Base-by-base conservation (phyloP, 371 early-diverging fungal genomes). In the Chytridium lagenaria region DNA sequence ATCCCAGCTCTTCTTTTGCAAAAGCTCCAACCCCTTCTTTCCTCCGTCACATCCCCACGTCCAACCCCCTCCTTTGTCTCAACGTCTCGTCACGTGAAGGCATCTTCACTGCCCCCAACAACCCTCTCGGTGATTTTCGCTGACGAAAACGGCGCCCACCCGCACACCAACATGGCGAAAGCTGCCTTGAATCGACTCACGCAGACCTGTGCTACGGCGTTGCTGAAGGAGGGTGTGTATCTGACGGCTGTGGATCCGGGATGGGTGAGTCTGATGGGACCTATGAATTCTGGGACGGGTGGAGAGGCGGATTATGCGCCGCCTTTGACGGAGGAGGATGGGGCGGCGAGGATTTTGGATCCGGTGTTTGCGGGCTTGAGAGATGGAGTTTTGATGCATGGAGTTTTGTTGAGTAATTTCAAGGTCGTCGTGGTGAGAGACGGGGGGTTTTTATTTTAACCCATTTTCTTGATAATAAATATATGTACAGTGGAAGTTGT, bases 91-190 rank as follows among this genome's bases (percentile, higher is more conserved):
- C n/a, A n/a, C n/a, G n/a, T n/a, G n/a, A n/a, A n/a, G n/a, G n/a
- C n/a, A n/a, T n/a, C 44, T 44, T 44, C 44, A 44, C 44, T 19
- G 19, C 7, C 44, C 44, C 44, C 44, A 19, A 44, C 7, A 44
- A 12, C 19, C 19, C 12, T 44, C 12, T 44, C 12, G 12, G 12
- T 12, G 44, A 19, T 44, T 19, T 44, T 19, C 7, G 44, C 44
- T 19, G 44, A 12, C n/a, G n/a, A n/a, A n/a, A n/a, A n/a, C n/a
- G n/a, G 12, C 26, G 22, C 38, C 19, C 76, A 76, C 49, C 75
- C 74, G 15, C 76, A 76, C 34, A 76, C 76, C 28, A 76, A 76
- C 44, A 71, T 76, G 65, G 71, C 72, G 1, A 76, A 76, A 61
- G 73, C 73, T 16, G 76, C 50, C 19, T 66, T 76, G 67, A 76